These are phyloP conservation scores for Plasmodium inui DNA, from an alignment of 169 alveolate genomes.

Conservation along the genomic window DNA sequence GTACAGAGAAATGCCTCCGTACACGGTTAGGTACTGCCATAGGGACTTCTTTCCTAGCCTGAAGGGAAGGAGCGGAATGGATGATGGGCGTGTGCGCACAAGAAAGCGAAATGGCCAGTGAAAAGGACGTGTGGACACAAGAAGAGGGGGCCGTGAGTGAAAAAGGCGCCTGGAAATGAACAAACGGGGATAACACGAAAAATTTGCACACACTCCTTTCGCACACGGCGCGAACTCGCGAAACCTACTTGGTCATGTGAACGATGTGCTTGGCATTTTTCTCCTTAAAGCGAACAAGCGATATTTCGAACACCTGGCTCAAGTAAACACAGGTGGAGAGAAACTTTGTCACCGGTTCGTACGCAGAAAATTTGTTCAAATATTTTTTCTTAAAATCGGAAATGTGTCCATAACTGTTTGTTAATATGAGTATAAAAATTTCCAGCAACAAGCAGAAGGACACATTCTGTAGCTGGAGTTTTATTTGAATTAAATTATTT, in stretches of 20 bases:
- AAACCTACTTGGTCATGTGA: conserved; percentile 61
- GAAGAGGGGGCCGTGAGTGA: not conserved
- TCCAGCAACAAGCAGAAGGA: conserved; percentile 65
- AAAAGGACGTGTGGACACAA: not conserved
- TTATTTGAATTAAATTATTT: conserved; percentile 69
- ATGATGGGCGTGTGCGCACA: no score
- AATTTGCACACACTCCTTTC: not conserved
- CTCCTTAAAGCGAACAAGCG: conserved; percentile 69
- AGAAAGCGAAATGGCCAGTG: not conserved
- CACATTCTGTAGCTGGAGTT: conserved; percentile 57
- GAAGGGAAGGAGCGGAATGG: not conserved
- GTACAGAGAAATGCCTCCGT: conserved; percentile 56
- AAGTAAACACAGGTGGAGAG: conserved; percentile 53
- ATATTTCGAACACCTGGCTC: conserved; percentile 67
- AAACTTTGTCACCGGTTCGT: conserved; percentile 63
- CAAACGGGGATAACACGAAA: not conserved
- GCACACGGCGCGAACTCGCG: not conserved
- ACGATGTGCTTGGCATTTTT: conserved; percentile 60
- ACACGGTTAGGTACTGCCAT: conserved; percentile 62
- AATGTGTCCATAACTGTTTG: conserved; percentile 18
- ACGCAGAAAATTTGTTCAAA: conserved; percentile 50
- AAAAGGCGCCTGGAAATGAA: not conserved
- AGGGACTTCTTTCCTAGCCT: conserved; percentile 66
- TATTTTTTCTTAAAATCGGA: conserved; percentile 65
- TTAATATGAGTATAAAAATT: conserved; percentile 57